Conservation (phyloP, 2,329 filamentous ascomycete genomes). For the Botrytis tulipae region DNA sequence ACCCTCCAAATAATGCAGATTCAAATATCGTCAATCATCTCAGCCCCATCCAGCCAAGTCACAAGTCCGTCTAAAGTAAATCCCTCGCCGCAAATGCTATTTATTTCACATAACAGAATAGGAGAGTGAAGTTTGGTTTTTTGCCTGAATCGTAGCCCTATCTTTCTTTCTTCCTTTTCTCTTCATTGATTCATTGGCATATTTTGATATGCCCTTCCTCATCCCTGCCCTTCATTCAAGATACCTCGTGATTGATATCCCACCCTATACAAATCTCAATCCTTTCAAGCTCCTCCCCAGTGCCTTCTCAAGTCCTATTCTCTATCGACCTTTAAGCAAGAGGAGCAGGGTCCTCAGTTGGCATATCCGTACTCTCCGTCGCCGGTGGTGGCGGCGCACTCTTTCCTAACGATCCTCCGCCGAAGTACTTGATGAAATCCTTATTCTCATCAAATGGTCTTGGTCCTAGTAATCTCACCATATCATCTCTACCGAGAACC, state of each 20-base stretch:
- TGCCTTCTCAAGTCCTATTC: neutral
- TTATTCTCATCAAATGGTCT: conserved; percentile 77
- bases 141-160: conserved; percentile 9
- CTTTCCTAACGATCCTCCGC: conserved; percentile 50
- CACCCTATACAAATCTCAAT: neutral
- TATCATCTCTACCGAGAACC: conserved; percentile 85
- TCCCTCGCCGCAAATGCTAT: conserved; percentile 10
- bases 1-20: neutral
- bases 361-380: conserved; percentile 39
- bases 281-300: neutral
- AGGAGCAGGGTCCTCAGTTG: conserved; percentile 20
- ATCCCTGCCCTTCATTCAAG: neutral
- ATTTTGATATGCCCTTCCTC: neutral
- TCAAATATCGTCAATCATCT: conserved; percentile 10
- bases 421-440: conserved; percentile 95
- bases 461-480: conserved; percentile 82
- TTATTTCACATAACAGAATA: conserved; percentile 17
- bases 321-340: neutral
- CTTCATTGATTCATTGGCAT: neutral
- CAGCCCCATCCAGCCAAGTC: neutral
- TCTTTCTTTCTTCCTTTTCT: neutral
- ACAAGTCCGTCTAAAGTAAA: conserved; percentile 5
- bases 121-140: conserved; percentile 17
- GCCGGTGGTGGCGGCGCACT: conserved; percentile 59
- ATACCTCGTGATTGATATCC: neutral